Percentiles rank a stretch among this genome's conserved stretches.
Conservation (phyloP, 257 asterid species). For the Forsythia suspensa region DNA sequence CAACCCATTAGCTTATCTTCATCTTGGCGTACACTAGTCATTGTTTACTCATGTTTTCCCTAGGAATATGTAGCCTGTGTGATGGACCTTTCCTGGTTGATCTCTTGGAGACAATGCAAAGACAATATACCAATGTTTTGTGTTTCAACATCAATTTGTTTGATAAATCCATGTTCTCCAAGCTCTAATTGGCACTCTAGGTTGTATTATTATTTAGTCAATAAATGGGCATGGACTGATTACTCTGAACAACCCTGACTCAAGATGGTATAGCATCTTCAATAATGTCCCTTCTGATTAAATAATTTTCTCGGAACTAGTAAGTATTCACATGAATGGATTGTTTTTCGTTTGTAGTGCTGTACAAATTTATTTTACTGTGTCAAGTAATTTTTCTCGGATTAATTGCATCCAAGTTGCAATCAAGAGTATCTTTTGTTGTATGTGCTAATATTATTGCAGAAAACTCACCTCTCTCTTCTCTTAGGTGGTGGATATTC, state of each 20-base stretch:
- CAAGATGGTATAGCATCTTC: not conserved
- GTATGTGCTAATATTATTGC: constrained; percentile 4
- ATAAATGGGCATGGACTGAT: not conserved
- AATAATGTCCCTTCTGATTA: not conserved
- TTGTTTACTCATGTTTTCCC: not conserved
- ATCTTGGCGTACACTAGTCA: not conserved
- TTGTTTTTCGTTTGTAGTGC: not conserved
- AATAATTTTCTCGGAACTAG: not conserved
- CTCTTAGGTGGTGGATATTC: constrained; percentile 66
- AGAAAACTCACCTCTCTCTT: not conserved
- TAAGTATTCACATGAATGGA: not conserved
- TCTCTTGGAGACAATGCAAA: not conserved
- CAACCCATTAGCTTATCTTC: not conserved
- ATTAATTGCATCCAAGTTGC: not conserved
- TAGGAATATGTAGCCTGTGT: not conserved
- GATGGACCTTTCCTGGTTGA: not conserved
- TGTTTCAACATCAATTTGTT: not conserved
- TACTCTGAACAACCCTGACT: not conserved
- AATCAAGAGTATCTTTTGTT: not conserved
- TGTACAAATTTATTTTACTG: not conserved
- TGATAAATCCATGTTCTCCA: not conserved
- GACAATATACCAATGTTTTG: not conserved
- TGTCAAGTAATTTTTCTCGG: not conserved
- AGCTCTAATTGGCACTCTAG: not conserved
- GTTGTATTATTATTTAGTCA: not conserved